Conservation (phyloP, 2,329 filamentous ascomycete genomes). For the Fusarium sp. region DNA sequence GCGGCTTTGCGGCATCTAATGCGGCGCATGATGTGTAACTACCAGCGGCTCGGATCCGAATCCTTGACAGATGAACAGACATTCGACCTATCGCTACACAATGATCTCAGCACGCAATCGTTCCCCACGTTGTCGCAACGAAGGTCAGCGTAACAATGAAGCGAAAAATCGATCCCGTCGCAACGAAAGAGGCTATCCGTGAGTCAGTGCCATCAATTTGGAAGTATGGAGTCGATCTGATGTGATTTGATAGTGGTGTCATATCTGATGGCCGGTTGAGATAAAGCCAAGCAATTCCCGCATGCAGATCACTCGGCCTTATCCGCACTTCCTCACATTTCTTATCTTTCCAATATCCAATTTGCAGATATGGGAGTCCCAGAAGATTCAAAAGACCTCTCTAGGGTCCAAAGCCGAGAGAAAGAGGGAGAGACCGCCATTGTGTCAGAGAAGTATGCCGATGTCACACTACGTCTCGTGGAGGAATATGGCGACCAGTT, state of each 20-base stretch:
- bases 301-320: not conserved
- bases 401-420: not conserved
- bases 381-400: slow-evolving; percentile 7
- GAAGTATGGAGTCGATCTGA: not conserved
- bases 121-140: slow-evolving; percentile 30
- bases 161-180: not conserved
- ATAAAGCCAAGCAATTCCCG: slow-evolving; percentile 5
- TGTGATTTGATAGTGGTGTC: slow-evolving; percentile 3
- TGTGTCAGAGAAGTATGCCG: slow-evolving; percentile 8
- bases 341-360: not conserved
- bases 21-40: not conserved
- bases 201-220: not conserved
- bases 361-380: not conserved
- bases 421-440: slow-evolving; percentile 8
- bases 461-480: slow-evolving; percentile 5
- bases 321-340: not conserved
- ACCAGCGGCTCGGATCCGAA: not conserved
- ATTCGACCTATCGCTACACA: slow-evolving; percentile 12
- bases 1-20: not conserved
- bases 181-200: not conserved
- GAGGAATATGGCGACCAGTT: slow-evolving; percentile 7
- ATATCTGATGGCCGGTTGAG: not conserved
- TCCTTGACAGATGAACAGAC: not conserved
- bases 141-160: not conserved
- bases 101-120: slow-evolving; percentile 28